Evolutionary conservation across 495 filamentous ascomycete species (phyloP).

Genomic region (Elasticomyces elasticus): DNA sequence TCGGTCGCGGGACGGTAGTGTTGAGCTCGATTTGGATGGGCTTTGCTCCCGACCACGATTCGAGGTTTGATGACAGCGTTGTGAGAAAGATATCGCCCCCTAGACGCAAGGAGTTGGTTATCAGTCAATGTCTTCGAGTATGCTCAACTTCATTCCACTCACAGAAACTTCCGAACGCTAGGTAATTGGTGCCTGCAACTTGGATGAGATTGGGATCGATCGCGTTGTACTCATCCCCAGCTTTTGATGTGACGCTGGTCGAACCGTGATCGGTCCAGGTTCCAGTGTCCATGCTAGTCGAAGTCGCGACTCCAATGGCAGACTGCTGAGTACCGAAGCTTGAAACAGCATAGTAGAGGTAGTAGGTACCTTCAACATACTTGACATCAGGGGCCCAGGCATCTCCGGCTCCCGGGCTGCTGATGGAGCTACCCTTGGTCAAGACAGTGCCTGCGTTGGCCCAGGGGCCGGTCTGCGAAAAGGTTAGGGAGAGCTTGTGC

Average conservation of each 20-base stretch:
- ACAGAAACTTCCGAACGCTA: conserved; percentile 66
- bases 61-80: conserved; percentile 6
- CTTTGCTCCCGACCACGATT: background rate
- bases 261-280: conserved; percentile 51
- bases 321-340: conserved; percentile 54
- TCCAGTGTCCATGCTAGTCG: conserved; percentile 46
- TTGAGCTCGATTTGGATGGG: conserved; percentile 41
- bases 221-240: conserved; percentile 49
- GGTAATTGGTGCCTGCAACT: conserved; percentile 38
- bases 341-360: conserved; percentile 62
- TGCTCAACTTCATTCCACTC: no score
- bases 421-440: conserved; percentile 43
- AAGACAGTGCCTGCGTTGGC: conserved; percentile 46
- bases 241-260: conserved; percentile 23
- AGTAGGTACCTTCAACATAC: conserved; percentile 47
- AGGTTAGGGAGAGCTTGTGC: no score
- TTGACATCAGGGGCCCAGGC: conserved; percentile 62
- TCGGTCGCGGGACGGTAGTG: conserved; percentile 40
- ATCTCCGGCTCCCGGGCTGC: conserved; percentile 43
- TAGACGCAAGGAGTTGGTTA: no score
- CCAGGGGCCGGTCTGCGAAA: conserved; percentile 64
- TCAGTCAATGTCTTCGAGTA: no score
- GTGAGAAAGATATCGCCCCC: conserved; percentile 57
- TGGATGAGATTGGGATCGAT: conserved; percentile 59
- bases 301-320: conserved; percentile 61